A percentile compares a stretch with the other conserved stretches of the same genome.
phyloP scores from a whole-genome alignment of 208 protist genomes.

The Borovskyia barvae region DNA sequence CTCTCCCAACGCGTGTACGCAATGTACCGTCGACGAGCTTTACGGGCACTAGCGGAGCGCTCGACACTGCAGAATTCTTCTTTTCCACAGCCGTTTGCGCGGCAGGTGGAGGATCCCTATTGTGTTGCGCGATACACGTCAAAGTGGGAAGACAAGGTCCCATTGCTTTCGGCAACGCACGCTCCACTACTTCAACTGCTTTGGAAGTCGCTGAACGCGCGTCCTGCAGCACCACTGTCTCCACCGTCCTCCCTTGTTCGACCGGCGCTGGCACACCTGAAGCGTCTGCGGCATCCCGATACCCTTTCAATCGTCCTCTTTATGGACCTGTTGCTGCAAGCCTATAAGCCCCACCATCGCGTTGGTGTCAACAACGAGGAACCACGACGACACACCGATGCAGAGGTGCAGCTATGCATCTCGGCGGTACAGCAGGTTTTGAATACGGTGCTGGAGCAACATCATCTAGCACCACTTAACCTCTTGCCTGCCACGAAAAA shows the following conservation, averaged over 20 bases:
- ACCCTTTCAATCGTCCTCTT: constrained; percentile 36
- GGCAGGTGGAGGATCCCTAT: no score
- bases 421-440: constrained; percentile 9
- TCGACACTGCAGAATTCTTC: no score
- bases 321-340: constrained; percentile 36
- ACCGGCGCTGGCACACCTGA: constrained; percentile 23
- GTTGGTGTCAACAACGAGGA: background rate
- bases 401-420: constrained; percentile 4
- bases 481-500: background rate
- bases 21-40: constrained; percentile 9
- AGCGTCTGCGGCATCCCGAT: constrained; percentile 32
- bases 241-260: constrained; percentile 3
- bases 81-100: no score
- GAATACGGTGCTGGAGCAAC: constrained; percentile 5
- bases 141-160: no score
- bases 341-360: no score
- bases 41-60: constrained; percentile 7
- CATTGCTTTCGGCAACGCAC: background rate
- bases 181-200: constrained; percentile 9
- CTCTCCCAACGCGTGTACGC: constrained; percentile 26
- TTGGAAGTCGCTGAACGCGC: background rate
- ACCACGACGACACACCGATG: background rate
- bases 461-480: constrained; percentile 7
- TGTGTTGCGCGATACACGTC: no score
- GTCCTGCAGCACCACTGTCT: no score